phyloP scores from a whole-genome alignment of 257 asterid species.

The Nicotiana noctiflora region DNA sequence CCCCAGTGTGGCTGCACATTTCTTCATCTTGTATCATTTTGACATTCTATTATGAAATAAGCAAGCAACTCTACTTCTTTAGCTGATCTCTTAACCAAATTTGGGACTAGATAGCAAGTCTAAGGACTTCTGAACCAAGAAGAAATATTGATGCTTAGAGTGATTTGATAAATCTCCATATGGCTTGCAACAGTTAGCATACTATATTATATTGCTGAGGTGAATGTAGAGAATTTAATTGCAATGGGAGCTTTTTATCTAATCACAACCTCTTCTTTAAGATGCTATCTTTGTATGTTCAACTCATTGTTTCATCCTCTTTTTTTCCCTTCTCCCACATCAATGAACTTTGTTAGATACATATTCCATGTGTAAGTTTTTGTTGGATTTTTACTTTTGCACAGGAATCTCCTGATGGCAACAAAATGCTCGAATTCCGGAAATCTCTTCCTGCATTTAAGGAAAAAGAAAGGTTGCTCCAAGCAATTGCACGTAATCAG shows the following conservation, averaged over 20 bases:
- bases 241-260: not conserved
- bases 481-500: constrained; percentile 94
- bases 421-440: constrained; percentile 75
- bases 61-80: too few relatives aligned
- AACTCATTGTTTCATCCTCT: not conserved
- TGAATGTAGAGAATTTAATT: not conserved
- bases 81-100: too few relatives aligned
- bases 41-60: too few relatives aligned
- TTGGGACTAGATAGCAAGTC: too few relatives aligned
- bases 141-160: not conserved
- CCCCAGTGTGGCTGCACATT: too few relatives aligned
- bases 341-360: not conserved
- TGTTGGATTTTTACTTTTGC: not conserved
- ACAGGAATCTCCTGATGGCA: constrained; percentile 96
- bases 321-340: not conserved
- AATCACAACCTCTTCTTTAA: not conserved
- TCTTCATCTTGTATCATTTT: too few relatives aligned
- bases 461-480: constrained; percentile 93
- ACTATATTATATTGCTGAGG: not conserved
- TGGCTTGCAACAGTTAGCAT: not conserved
- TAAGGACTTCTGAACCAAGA: too few relatives aligned
- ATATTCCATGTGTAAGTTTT: not conserved
- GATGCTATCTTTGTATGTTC: not conserved
- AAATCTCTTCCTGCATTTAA: constrained; percentile 82
- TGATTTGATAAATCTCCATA: not conserved